phyloP scores from a whole-genome alignment of 805 yeast genomes.

The Sugiyamaella mastotermitis region DNA sequence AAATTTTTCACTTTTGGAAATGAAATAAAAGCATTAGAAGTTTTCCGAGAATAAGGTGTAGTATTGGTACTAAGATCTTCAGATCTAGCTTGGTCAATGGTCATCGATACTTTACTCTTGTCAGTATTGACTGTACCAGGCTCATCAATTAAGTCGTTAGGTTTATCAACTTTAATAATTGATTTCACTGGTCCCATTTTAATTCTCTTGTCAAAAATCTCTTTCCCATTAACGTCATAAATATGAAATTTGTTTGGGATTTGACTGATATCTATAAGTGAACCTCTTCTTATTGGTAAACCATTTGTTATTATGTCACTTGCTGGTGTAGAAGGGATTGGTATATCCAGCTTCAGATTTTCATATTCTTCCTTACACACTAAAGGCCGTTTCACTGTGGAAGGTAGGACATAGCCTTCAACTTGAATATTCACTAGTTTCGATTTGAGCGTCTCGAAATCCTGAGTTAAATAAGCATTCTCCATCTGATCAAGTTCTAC shows the following conservation, averaged over 20 bases:
- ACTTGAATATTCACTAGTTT: conserved; percentile 2
- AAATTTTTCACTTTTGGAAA: neutral
- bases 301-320: conserved; percentile 30
- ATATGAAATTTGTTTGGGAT: conserved; percentile 20
- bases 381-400: conserved; percentile 11
- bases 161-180: neutral
- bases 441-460: conserved; percentile 44
- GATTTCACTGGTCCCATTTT: neutral
- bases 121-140: neutral
- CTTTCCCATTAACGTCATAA: conserved; percentile 21
- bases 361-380: conserved; percentile 19
- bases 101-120: neutral
- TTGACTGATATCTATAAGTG: conserved; percentile 15
- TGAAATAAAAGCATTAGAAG: neutral
- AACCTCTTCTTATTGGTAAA: conserved; percentile 26
- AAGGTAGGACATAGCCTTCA: conserved; percentile 3
- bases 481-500: conserved; percentile 47
- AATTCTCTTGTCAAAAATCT: conserved; percentile 14
- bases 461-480: conserved; percentile 39
- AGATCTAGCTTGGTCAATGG: neutral
- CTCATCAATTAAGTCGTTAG: neutral
- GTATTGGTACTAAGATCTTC: neutral
- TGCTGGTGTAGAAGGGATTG: conserved; percentile 30
- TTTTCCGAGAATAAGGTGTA: neutral
- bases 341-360: conserved; percentile 20